These are phyloP conservation scores for Suillus clintonianus DNA, from an alignment of 768 basidiomycete species.

Conservation along the genomic window DNA sequence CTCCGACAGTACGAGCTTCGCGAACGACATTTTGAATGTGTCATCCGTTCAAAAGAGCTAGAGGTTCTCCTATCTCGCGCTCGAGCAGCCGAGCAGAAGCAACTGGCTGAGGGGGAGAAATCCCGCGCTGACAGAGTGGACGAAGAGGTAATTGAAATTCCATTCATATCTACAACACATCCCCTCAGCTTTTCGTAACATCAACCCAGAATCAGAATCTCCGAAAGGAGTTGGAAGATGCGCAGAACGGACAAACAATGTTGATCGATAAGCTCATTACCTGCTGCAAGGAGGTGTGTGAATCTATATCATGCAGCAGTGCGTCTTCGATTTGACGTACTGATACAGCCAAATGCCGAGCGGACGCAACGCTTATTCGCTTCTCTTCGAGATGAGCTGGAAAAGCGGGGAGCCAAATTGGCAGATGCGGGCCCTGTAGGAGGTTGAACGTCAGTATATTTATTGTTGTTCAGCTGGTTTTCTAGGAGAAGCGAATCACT, in stretches of 20 bases:
- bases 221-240: constrained; percentile 77
- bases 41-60: constrained; percentile 89
- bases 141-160: constrained; percentile 62
- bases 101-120: constrained; percentile 78
- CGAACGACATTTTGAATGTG: constrained; percentile 90
- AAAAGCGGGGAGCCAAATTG: constrained; percentile 60
- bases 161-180: background rate
- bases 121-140: constrained; percentile 64
- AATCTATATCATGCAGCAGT: constrained; percentile 4
- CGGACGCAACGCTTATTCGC: constrained; percentile 80
- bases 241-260: constrained; percentile 74
- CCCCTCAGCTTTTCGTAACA: background rate
- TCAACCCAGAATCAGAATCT: constrained; percentile 60
- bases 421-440: constrained; percentile 43
- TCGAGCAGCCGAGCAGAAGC: constrained; percentile 85
- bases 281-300: constrained; percentile 83
- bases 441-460: constrained; percentile 35
- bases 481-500: constrained; percentile 4
- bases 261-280: constrained; percentile 82
- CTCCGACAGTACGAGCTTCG: constrained; percentile 87
- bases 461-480: constrained; percentile 1
- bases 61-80: constrained; percentile 86
- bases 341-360: constrained; percentile 72
- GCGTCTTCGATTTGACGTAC: constrained; percentile 14
- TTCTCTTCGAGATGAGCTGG: constrained; percentile 81